Base-by-base conservation (phyloP, 2,329 filamentous ascomycete genomes). In the Aspergillus pseudotamarii region DNA sequence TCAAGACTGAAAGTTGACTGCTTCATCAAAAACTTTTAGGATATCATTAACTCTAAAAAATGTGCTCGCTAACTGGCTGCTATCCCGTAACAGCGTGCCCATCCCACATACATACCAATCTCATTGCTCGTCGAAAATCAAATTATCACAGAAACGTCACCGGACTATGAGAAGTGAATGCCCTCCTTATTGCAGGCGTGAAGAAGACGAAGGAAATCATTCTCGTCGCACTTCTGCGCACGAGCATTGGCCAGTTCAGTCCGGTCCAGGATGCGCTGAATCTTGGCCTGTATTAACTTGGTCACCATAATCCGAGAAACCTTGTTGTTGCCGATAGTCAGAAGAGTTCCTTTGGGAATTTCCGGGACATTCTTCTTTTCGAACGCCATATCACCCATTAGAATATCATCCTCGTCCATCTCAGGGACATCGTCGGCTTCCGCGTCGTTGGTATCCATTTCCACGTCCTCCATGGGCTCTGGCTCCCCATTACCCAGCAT, bases 211-310 rank as follows among this genome's bases (percentile, higher is more conserved):
- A 97, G 79, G 73, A 96, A 97, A 72, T 96, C 93, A 54, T 90
- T 93, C 80, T 97, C 92, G 71, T 96, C 92, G 72, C 92, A 94
- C 80, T 94, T 88, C 57, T 91, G 85, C 6, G 92, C 86, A 67
- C 93, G 83, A 80, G 90, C 91, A 65, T 94, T 91, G 0, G 88
- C 88, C 60, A 96, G 81, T 57, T 89, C 86, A 0, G 92, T 94
- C 57, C 88, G 86, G 71, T 92, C 89, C 9, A 97, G 82, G 21
- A 96, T 91, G 73, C 88, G 91, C 69, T 89, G 83, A 41, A 96
- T 89, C 80, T 96, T 96, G 69, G 89, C 85, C 69, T 88, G 85
- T 16, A 97, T 89, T 30, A 96, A 78, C 73, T 93, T 87, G 0
- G 88, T 88, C 1, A 94, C 88, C 73, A 89, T 91, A 9, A 90